phyloP scores from a whole-genome alignment of 2,329 filamentous ascomycete genomes.

The Calycina marina region DNA sequence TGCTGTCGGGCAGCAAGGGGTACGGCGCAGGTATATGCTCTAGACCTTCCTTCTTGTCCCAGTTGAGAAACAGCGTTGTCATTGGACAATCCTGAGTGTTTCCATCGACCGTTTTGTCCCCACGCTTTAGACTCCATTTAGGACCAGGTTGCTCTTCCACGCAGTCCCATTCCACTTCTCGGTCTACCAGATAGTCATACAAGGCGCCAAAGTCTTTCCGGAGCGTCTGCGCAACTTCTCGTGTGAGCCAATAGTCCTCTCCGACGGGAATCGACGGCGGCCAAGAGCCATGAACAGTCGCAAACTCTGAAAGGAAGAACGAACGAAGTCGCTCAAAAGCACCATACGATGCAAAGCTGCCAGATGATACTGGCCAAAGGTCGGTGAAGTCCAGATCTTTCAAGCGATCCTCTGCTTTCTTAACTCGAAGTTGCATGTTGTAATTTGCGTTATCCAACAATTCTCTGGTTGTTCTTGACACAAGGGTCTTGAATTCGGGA shows the following conservation, averaged over 20 bases:
- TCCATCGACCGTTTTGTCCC: slow-evolving; percentile 32
- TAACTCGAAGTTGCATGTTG: slow-evolving; percentile 45
- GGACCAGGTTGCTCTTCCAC: slow-evolving; percentile 44
- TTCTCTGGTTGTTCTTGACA: slow-evolving; percentile 47
- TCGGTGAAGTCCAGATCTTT: slow-evolving; percentile 43
- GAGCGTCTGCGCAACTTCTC: slow-evolving; percentile 39
- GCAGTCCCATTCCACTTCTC: slow-evolving; percentile 50
- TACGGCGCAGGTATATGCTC: slow-evolving; percentile 55
- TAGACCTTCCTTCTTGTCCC: slow-evolving; percentile 45
- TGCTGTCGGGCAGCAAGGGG: slow-evolving; percentile 44
- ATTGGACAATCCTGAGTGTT: slow-evolving; percentile 42
- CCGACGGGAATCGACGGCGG: slow-evolving; percentile 32
- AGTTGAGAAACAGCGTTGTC: slow-evolving; percentile 51
- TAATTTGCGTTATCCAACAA: slow-evolving; percentile 47
- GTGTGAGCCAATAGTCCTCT: slow-evolving; percentile 44
- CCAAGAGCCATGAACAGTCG: slow-evolving; percentile 43
- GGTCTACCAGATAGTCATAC: slow-evolving; percentile 57
- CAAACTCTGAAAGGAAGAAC: slow-evolving; percentile 46
- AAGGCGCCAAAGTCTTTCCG: slow-evolving; percentile 53
- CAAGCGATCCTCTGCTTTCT: slow-evolving; percentile 47
- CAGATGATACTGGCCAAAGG: slow-evolving; percentile 36
- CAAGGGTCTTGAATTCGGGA: slow-evolving; percentile 37
- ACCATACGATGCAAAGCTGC: slow-evolving; percentile 23
- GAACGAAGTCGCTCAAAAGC: slow-evolving; percentile 44
- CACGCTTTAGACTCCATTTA: slow-evolving; percentile 48